Conservation (phyloP, 805 yeast species). For the Starmerella riodocensis region DNA sequence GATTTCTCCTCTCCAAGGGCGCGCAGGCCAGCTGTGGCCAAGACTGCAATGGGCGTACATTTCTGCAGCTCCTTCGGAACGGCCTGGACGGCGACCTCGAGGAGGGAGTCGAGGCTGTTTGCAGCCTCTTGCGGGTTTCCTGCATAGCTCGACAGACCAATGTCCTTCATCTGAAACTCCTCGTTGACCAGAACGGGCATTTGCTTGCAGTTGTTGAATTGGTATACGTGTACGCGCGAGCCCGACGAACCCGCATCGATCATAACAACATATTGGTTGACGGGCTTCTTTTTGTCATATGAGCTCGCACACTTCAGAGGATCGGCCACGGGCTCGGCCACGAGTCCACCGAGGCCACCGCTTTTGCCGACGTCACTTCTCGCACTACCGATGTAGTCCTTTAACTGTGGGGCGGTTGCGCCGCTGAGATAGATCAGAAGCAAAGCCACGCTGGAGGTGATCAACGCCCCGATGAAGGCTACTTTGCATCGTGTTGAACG, state of each 20-base stretch:
- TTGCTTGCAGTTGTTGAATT: conserved; percentile 71
- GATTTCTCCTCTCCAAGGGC: conserved; percentile 67
- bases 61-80: conserved; percentile 61
- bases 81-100: conserved; percentile 57
- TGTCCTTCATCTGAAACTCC: conserved; percentile 75
- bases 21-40: conserved; percentile 96
- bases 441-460: not conserved
- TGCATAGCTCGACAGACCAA: conserved; percentile 72
- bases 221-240: conserved; percentile 86
- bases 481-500: conserved; percentile 9
- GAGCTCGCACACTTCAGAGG: conserved; percentile 26
- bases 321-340: too few relatives aligned
- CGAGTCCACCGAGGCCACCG: too few relatives aligned
- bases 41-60: conserved; percentile 91
- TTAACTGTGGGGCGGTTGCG: too few relatives aligned
- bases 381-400: too few relatives aligned
- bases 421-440: too few relatives aligned
- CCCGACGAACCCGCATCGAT: conserved; percentile 98
- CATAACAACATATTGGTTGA: conserved; percentile 70
- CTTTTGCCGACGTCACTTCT: not conserved
- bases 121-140: conserved; percentile 79
- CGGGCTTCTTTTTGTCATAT: conserved; percentile 30
- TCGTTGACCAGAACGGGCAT: conserved; percentile 75
- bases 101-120: conserved; percentile 67
- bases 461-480: conserved; percentile 2